Evolutionary conservation across 148 eudicot species (phyloP), one percentile per base, ranked within the genome.

Genomic region (Pharnaceum exiguum): DNA sequence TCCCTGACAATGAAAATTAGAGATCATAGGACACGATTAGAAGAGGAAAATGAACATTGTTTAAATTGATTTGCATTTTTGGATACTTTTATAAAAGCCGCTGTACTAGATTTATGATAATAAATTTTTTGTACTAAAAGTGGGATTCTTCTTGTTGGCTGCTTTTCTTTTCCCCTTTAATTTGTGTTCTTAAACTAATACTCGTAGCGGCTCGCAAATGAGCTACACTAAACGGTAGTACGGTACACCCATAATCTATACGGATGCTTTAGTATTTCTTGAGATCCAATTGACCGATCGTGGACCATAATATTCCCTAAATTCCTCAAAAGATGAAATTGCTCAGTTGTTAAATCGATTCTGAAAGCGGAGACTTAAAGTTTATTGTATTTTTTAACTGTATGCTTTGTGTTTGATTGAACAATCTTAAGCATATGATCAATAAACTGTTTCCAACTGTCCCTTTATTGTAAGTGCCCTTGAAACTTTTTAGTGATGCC

Each of bases 121-220:
- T 68, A 31, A 62, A 68, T 29, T 62, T 54, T 68, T 39, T 61
- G 55, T 51, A 47, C 58, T 51, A 49, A 70, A 68, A 70, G 74
- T 62, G 62, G 55, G 72, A 62, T 70, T 70, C 74, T 70, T 70
- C 63, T 42, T 56, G 68, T 63, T 70, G 74, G 63, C 63, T 70
- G 26, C 48, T 9, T 55, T 57, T 43, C 66, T 58, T 48, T 53
- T 55, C 22, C 46, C 13, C 18, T 42, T 42, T 42, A 5, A 3
- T 38, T 38, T 38, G 3, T 18, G 7, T 43, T 43, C 21, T 18
- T 45, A 18, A 1, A 7, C 23, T 45, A 11, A 19, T 21, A 45
- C 27, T 9, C 23, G 1, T 27, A 7, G 23, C 49, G 21, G 21
- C 23, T 21, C 26, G 23, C 50, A 21, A 35, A 55, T 62, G 55